A percentile compares a stretch with the other conserved stretches of the same genome.
Evolutionary conservation across 2,329 filamentous ascomycete genomes (phyloP).

Genomic region (Blastomyces emzantsi): DNA sequence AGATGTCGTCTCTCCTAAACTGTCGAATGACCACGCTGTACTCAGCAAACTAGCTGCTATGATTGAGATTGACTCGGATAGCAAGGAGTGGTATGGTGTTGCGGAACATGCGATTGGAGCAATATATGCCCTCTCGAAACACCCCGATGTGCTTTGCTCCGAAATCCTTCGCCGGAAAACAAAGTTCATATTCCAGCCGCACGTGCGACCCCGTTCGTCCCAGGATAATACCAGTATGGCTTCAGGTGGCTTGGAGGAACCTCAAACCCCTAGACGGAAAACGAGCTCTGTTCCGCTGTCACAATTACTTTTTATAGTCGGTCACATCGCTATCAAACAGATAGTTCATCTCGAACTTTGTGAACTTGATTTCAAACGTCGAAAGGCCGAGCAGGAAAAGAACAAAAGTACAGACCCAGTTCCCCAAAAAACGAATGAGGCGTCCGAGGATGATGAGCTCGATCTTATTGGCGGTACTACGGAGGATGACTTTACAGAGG

Average conservation of each 20-base stretch:
- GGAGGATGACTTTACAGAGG: conserved; percentile 86
- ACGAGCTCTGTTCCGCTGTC: conserved; percentile 68
- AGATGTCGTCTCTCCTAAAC: conserved; percentile 54
- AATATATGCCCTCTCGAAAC: conserved; percentile 88
- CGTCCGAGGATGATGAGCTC: conserved; percentile 72
- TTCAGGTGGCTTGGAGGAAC: conserved; percentile 23
- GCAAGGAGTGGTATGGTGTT: conserved; percentile 89
- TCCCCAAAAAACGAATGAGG: conserved; percentile 44
- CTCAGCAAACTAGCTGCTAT: conserved; percentile 72
- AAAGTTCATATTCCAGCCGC: conserved; percentile 61
- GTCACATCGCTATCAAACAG: conserved; percentile 96
- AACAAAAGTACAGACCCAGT: conserved; percentile 35
- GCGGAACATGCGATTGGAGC: conserved; percentile 94
- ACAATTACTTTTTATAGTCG: conserved; percentile 88
- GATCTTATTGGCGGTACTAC: conserved; percentile 96
- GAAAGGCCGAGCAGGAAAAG: conserved; percentile 55
- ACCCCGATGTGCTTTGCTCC: conserved; percentile 87
- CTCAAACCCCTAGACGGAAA: conserved; percentile 41
- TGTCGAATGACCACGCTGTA: conserved; percentile 88
- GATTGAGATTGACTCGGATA: conserved; percentile 74
- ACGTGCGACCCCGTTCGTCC: conserved; percentile 23
- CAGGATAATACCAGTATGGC: conserved; percentile 19
- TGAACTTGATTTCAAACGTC: conserved; percentile 93
- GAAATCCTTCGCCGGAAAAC: conserved; percentile 84
- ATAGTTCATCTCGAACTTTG: conserved; percentile 98